These are phyloP conservation scores for Vickermania ingenoplastis DNA, from an alignment of 208 protist species.

Conservation along the genomic window DNA sequence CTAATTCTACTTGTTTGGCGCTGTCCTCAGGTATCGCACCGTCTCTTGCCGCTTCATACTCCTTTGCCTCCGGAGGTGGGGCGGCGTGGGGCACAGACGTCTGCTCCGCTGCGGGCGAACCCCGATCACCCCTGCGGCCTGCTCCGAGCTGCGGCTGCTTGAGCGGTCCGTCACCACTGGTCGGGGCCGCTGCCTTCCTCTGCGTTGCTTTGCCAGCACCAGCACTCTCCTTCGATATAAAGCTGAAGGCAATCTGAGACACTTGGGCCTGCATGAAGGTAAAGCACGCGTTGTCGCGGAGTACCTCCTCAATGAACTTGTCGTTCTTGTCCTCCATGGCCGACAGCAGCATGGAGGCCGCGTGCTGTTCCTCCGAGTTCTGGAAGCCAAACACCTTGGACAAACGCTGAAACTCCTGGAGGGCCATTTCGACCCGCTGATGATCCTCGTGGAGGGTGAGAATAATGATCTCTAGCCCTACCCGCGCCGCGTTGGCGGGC, in stretches of 20 bases:
- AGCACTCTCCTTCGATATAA: too few relatives aligned
- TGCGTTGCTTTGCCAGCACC: too few relatives aligned
- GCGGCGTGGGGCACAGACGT: too few relatives aligned
- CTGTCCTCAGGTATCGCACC: too few relatives aligned
- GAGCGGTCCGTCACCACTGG: too few relatives aligned
- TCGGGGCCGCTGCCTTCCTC: too few relatives aligned
- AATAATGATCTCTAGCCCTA: slow-evolving; percentile 60
- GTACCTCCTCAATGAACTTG: slow-evolving; percentile 34
- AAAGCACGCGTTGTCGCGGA: slow-evolving; percentile 39
- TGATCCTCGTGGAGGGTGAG: slow-evolving; percentile 11
- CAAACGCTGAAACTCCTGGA: slow-evolving; percentile 43
- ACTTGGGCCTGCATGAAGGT: slow-evolving; percentile 59
- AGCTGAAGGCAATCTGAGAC: slow-evolving; percentile 28
- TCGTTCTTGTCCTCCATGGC: slow-evolving; percentile 56
- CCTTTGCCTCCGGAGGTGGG: too few relatives aligned
- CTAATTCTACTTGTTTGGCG: too few relatives aligned
- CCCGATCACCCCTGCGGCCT: too few relatives aligned
- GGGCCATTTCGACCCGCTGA: slow-evolving; percentile 51
- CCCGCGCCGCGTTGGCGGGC: slow-evolving; percentile 60
- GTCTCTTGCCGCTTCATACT: too few relatives aligned
- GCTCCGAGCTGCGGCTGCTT: too few relatives aligned
- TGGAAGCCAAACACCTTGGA: slow-evolving; percentile 46
- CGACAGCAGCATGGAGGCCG: slow-evolving; percentile 26
- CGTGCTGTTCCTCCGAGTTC: slow-evolving; percentile 39
- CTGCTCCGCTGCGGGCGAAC: too few relatives aligned